Evolutionary conservation across 2,329 filamentous ascomycete genomes (phyloP).

Genomic region (Cercospora citrullina): DNA sequence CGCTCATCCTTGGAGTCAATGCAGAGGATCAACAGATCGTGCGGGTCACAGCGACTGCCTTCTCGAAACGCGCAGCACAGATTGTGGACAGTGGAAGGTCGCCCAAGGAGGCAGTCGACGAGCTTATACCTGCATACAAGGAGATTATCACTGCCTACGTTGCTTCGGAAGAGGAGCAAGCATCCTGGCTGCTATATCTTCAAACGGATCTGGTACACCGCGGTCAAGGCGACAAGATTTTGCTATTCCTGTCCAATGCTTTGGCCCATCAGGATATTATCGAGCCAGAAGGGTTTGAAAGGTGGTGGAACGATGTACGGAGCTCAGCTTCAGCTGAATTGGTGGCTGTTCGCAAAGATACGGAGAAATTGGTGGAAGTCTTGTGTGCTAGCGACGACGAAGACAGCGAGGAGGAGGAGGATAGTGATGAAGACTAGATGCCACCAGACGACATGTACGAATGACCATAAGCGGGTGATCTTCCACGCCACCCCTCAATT

Average conservation of each 20-base stretch:
- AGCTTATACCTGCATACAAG: constrained; percentile 54
- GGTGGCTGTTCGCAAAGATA: constrained; percentile 69
- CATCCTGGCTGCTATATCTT: constrained; percentile 78
- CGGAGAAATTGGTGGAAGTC: constrained; percentile 72
- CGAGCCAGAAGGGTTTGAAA: constrained; percentile 83
- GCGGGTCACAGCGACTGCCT: constrained; percentile 78
- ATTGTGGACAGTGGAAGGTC: constrained; percentile 54
- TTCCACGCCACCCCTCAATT: neutral
- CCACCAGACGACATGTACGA: constrained; percentile 6
- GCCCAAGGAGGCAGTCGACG: constrained; percentile 45
- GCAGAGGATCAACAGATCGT: constrained; percentile 88
- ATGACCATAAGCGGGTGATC: constrained; percentile 13
- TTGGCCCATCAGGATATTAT: constrained; percentile 81
- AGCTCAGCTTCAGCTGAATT: constrained; percentile 68
- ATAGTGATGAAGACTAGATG: constrained; percentile 23
- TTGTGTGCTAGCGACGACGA: constrained; percentile 76
- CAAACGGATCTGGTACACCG: constrained; percentile 75
- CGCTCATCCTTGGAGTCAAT: constrained; percentile 85
- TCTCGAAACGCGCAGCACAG: constrained; percentile 77
- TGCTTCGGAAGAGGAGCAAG: constrained; percentile 64
- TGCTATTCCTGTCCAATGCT: constrained; percentile 78
- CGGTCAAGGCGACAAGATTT: constrained; percentile 64
- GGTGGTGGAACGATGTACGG: constrained; percentile 81
- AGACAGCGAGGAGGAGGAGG: constrained; percentile 58
- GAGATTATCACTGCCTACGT: constrained; percentile 60